Conservation (phyloP, 495 filamentous ascomycete genomes). For the Penicillium paradoxum region DNA sequence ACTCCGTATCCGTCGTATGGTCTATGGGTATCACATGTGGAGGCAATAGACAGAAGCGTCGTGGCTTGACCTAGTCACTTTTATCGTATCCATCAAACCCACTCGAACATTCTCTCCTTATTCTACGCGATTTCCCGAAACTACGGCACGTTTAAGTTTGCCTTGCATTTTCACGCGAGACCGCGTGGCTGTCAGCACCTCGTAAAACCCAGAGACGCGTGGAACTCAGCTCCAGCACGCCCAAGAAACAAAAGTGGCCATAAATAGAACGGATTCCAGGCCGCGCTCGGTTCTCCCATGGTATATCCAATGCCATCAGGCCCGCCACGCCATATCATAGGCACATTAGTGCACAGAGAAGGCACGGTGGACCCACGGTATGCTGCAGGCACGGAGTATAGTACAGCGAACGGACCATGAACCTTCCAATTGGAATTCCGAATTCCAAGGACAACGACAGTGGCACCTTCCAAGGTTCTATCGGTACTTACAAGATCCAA, state of each 20-base stretch:
- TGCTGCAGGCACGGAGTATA: not conserved
- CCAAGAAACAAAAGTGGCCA: not conserved
- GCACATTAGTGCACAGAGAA: not conserved
- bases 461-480: not conserved
- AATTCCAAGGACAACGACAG: slow-evolving; percentile 6
- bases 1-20: not conserved
- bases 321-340: not conserved
- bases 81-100: not conserved
- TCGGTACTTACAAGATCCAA: not conserved
- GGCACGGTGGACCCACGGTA: not conserved
- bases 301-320: not conserved
- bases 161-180: no score
- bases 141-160: not conserved
- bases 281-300: not conserved
- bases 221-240: no score
- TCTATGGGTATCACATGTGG: not conserved
- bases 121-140: not conserved
- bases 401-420: not conserved
- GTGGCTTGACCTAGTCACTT: not conserved
- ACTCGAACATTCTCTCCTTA: not conserved
- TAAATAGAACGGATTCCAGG: not conserved
- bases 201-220: no score
- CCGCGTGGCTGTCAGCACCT: no score
- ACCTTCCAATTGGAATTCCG: slow-evolving; percentile 8
- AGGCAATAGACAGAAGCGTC: not conserved